phyloP scores from a whole-genome alignment of 2,329 filamentous ascomycete species.

The Cladophialophora immunda region DNA sequence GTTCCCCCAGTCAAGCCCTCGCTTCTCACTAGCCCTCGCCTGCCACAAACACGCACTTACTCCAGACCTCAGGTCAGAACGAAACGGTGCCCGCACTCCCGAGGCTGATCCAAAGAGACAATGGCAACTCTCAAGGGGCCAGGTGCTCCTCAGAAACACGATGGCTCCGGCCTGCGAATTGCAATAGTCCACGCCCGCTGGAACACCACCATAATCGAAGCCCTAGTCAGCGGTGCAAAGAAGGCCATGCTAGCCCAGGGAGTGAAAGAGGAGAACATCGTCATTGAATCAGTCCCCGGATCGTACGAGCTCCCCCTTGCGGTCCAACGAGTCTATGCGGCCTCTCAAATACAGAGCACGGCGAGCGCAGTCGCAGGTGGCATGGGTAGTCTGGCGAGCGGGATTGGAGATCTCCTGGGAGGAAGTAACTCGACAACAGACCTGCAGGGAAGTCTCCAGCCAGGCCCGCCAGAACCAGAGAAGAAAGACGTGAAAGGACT shows the following conservation, averaged over 20 bases:
- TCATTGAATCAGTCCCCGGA: constrained; percentile 87
- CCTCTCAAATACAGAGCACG: constrained; percentile 83
- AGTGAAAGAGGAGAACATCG: constrained; percentile 87
- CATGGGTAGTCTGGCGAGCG: constrained; percentile 63
- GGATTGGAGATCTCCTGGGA: constrained; percentile 79
- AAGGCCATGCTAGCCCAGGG: constrained; percentile 79
- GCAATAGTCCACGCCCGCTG: constrained; percentile 96
- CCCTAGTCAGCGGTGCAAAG: constrained; percentile 81
- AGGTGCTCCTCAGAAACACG: constrained; percentile 64
- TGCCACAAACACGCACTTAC: background rate
- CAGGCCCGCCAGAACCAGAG: constrained; percentile 38
- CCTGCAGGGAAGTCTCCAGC: constrained; percentile 54
- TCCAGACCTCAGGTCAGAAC: background rate
- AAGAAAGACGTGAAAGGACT: constrained; percentile 50
- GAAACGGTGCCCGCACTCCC: background rate
- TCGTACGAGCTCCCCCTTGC: constrained; percentile 94
- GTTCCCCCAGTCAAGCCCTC: constrained; percentile 5
- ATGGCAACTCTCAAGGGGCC: constrained; percentile 70
- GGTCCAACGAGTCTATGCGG: constrained; percentile 85
- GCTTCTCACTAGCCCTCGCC: background rate
- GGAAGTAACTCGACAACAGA: constrained; percentile 71
- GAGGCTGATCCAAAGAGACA: background rate
- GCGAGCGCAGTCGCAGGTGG: constrained; percentile 38
- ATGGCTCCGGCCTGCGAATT: constrained; percentile 79
- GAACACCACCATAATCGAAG: constrained; percentile 88